A percentile compares a stretch with the other conserved stretches of the same genome.
phyloP scores from a whole-genome alignment of 495 filamentous ascomycete species.

The Podospora sp. region DNA sequence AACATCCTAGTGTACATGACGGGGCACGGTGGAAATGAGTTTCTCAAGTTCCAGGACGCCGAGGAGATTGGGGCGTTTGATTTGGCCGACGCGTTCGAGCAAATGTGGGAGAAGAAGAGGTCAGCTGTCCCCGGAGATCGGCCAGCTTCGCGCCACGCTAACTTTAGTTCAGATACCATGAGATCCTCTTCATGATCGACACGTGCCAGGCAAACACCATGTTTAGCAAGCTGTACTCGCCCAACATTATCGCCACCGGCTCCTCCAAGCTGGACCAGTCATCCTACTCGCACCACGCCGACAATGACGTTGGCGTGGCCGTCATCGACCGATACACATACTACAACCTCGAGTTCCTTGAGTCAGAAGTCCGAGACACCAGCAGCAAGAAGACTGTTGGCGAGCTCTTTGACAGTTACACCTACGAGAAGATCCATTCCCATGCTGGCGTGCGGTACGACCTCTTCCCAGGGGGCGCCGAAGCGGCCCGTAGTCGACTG shows the following conservation, averaged over 20 bases:
- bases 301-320: constrained; percentile 93
- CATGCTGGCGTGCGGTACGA: constrained; percentile 93
- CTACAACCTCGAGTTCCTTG: constrained; percentile 96
- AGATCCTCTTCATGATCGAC: constrained; percentile 99
- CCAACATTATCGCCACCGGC: constrained; percentile 95
- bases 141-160: constrained; percentile 1
- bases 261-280: constrained; percentile 92
- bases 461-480: constrained; percentile 78
- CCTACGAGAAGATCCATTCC: constrained; percentile 90
- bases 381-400: constrained; percentile 84
- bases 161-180: constrained; percentile 65
- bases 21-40: constrained; percentile 97
- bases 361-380: constrained; percentile 81
- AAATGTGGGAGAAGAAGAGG: constrained; percentile 99
- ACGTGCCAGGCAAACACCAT: constrained; percentile 99
- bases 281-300: constrained; percentile 94
- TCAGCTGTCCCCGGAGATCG: constrained; percentile 39
- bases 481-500: constrained; percentile 68
- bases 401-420: constrained; percentile 94
- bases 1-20: constrained; percentile 99
- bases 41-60: constrained; percentile 96
- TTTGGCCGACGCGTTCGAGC: constrained; percentile 94
- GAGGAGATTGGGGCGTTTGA: constrained; percentile 98
- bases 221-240: constrained; percentile 96
- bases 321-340: constrained; percentile 99